Evolutionary conservation across 768 basidiomycete species (phyloP), one percentile per base, ranked within the genome.

Genomic region (Mycena metata): DNA sequence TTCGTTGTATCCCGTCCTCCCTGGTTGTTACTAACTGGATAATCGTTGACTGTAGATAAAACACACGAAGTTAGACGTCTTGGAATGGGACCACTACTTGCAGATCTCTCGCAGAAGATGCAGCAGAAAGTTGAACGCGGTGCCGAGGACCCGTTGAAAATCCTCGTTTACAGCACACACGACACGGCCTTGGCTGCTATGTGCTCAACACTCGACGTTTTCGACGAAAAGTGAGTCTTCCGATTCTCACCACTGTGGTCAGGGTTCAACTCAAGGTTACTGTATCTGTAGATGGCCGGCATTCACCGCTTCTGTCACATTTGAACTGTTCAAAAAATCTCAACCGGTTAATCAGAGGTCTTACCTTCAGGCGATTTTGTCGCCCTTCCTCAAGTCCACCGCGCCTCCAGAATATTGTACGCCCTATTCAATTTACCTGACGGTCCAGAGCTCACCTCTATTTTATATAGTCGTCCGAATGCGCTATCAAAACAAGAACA

Each of bases 71-170:
- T 92, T 61, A 85, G 91, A 1, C 84, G 89, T 43, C 80, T 96
- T 6, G 92, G 91, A 1, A 90, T 94, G 91, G 94, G 94, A 1
- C 88, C 86, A 12, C 82, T 95, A 13, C 84, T 96, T 4, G 81
- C 84, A 10, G 91, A 93, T 54, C 75, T 95, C 45, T 79, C 85
- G n/a, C 73, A 76, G 33, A 90, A 88, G 73, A 90, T 95, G 87
- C 83, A 88, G 62, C 76, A 77, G 49, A 92, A 92, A 76, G 82
- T 83, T 1, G 77, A 82, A 11, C 72, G 81, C 33, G 83, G 81
- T 11, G 78, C 79, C 11, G 72, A 78, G 5, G 86, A 90, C 66
- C 83, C 87, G 12, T 75, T 89, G 60, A 90, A 90, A 74, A 80
- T 94, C 35, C 85, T 92, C 6, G 84, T 94, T 5, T 89, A 92